Evolutionary conservation across 1,139 yeast species (phyloP).

Genomic region (Kodamaea sp.): DNA sequence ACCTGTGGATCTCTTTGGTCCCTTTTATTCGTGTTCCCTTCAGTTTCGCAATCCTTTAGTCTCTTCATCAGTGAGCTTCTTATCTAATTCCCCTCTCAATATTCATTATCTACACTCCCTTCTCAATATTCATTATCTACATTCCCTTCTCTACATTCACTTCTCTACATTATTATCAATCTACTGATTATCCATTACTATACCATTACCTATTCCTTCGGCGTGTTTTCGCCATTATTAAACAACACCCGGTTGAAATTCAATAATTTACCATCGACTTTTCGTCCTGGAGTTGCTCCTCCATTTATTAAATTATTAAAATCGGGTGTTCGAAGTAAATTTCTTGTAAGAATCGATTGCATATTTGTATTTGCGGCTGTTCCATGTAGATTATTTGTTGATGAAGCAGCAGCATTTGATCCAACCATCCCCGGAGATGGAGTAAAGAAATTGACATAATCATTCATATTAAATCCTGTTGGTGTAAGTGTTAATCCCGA

Average conservation of each 20-base stretch:
- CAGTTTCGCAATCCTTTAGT: no score
- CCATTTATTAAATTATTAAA: conserved; percentile 31
- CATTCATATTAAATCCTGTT: conserved; percentile 78
- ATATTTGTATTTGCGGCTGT: conserved; percentile 9
- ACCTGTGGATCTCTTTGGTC: no score
- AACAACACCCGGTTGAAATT: conserved; percentile 41
- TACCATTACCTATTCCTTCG: conserved; percentile 6
- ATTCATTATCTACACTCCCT: not conserved
- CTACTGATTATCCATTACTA: not conserved
- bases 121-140: conserved; percentile 1
- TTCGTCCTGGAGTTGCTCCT: conserved; percentile 16
- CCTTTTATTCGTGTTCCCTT: no score
- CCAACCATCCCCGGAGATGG: conserved; percentile 60
- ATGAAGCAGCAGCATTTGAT: conserved; percentile 2
- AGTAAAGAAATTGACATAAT: conserved; percentile 72
- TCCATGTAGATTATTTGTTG: conserved; percentile 4
- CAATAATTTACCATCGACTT: conserved; percentile 44
- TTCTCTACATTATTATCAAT: not conserved
- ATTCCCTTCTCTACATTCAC: not conserved
- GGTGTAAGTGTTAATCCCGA: conserved; percentile 50
- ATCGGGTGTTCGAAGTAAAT: conserved; percentile 43
- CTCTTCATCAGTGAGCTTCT: not conserved
- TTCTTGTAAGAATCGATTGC: conserved; percentile 18
- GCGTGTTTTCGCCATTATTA: conserved; percentile 16
- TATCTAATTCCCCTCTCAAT: not conserved